Evolutionary conservation across 164 flowering plant species (phyloP), one percentile per base, ranked within the genome.

Genomic region (Magnolia changhungtana): DNA sequence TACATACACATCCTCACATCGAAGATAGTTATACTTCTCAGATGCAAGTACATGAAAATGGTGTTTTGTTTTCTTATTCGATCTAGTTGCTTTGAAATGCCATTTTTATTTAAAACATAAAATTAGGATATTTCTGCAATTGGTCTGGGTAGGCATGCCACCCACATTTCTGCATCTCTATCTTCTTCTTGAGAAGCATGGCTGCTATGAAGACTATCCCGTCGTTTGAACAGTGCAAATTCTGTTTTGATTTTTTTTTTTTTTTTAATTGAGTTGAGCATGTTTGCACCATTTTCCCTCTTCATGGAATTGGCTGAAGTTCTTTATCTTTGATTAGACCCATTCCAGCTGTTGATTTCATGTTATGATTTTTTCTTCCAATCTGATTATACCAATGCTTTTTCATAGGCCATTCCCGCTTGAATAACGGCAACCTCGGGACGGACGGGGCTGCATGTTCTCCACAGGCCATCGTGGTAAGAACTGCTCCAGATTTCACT

Each of bases 361-460:
- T 67, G 16, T 14, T 67, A 14, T 13, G 18, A 67, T 11, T 3
- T 19, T 27, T 27, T 14, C 20, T 24, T 24, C 27, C 7, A 9
- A 27, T 14, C 19, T 70, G 27, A 24, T 24, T 24, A 24, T 24
- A 24, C 27, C 27, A 24, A 24, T 24, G 27, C 27, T 24, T 24
- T 24, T 24, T 24, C 27, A 24, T 24, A 24, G 27, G 27, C 27
- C 27, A 24, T 24, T 24, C 27, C 27, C 27, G 1, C 27, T 24
- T 24, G 27, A 24, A 24, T 24, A 24, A 24, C 27, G 27, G 27
- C 27, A 24, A 73, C 84, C 73, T 77, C 49, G 89, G 84, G 29
- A 75, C 70, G 61, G 93, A 90, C 23, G 75, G 77, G n/a, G 81
- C 72, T 71, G 73, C 63, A 72, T 73, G 81, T 76, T 70, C 71